phyloP scores from a whole-genome alignment of 1,139 yeast species.

The Yarrowia galli region DNA sequence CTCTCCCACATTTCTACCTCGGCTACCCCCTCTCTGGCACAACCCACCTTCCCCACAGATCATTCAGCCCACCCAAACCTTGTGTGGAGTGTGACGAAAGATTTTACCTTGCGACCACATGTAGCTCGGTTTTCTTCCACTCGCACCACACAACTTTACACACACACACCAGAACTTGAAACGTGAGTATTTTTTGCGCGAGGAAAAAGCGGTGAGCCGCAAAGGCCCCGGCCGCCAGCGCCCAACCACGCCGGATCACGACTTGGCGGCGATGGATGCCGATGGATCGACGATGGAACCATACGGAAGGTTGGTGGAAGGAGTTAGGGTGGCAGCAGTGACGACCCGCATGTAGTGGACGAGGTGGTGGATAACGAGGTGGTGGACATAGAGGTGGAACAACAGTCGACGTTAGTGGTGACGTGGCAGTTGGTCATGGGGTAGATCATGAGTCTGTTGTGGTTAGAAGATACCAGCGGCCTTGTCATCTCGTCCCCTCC shows the following conservation, averaged over 20 bases:
- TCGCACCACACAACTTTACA: slow-evolving; percentile 33
- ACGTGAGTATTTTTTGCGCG: slow-evolving; percentile 18
- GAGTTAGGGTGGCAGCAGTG: neutral
- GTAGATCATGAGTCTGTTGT: neutral
- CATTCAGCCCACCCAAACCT: slow-evolving; percentile 37
- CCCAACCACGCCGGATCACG: neutral
- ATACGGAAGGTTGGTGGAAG: slow-evolving; percentile 12
- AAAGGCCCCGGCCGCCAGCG: neutral
- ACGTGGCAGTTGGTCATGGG: neutral
- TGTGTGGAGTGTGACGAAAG: slow-evolving; percentile 29
- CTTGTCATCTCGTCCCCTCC: neutral
- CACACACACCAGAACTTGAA: slow-evolving; percentile 33
- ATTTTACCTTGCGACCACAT: slow-evolving; percentile 34
- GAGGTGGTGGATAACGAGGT: neutral
- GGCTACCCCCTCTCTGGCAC: too few species aligned
- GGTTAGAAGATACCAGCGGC: neutral
- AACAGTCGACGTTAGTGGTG: too few species aligned
- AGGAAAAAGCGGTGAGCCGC: neutral
- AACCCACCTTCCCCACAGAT: slow-evolving; percentile 21
- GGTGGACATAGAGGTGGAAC: too few species aligned
- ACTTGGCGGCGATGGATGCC: neutral
- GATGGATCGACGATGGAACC: slow-evolving; percentile 34
- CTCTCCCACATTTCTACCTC: neutral
- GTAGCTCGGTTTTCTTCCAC: slow-evolving; percentile 34
- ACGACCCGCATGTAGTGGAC: too few species aligned